Evolutionary conservation across 208 protist species (phyloP), one percentile per base, ranked within the genome.

Genomic region (Tritrichomonas musculus): DNA sequence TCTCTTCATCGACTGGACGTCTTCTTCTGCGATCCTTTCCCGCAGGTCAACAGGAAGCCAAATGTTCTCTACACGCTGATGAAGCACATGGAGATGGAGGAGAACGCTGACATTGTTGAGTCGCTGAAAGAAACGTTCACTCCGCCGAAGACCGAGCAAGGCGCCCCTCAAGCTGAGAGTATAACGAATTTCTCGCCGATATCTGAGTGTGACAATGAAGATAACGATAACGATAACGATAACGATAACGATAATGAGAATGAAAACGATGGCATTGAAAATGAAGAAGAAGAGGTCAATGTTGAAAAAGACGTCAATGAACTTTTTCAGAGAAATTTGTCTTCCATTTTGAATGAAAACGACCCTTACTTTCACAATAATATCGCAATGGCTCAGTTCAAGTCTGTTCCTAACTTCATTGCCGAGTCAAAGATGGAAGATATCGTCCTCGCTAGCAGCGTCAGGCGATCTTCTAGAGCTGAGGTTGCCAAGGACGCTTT

Each of bases 11-110:
- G 44, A 41, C 30, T 88, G 0, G 77, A 88, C 30, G 27, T 44
- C 11, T 44, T 27, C 4, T 88, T 88, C 57, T 44, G 44, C 5
- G 77, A 88, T 39, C 47, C 41, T 36, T 88, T 88, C 47, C 77
- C 77, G 30, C 47, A 88, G 4, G 77, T 57, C 2, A 88, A 88
- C 39, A 4, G 77, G 17, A 88, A 88, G n/a, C 44, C 44, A 47
- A 88, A 88, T 39, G 47, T 88, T 33, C 39, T 88, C 0, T 88
- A 88, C 22, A 88, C 77, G 20, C 39, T 88, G n/a, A 88, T 88
- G 77, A 30, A 30, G 5, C 77, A 88, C 47, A 88, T 88, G 77
- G 77, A 88, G 57, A 47, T 20, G 27, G 39, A 88, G 57, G n/a
- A 57, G 27, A 88, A 88, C 39, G 27, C 33, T 4, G 41, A 88